These are phyloP conservation scores for Fusarium sp. DNA, from an alignment of 2,329 filamentous ascomycete species.

Conservation along the genomic window DNA sequence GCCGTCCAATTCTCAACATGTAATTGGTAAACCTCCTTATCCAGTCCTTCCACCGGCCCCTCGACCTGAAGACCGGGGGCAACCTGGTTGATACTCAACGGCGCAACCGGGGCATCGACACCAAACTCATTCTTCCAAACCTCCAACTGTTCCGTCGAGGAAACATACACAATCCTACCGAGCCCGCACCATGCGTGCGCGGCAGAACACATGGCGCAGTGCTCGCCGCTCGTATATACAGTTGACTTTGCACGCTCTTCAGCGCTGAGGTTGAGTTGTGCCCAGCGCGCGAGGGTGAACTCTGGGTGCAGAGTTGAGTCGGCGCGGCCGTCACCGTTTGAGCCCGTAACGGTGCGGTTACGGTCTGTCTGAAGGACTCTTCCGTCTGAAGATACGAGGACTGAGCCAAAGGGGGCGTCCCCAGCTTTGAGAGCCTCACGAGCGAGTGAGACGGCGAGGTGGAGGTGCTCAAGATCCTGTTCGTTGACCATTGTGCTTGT, in stretches of 20 bases:
- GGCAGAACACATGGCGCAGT: conserved; percentile 57
- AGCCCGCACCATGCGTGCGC: conserved; percentile 55
- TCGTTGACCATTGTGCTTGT: conserved; percentile 26
- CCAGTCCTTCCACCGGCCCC: conserved; percentile 51
- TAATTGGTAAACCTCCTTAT: conserved; percentile 50
- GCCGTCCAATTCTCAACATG: conserved; percentile 46
- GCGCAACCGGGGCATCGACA: conserved; percentile 37
- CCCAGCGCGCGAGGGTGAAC: conserved; percentile 56
- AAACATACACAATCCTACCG: conserved; percentile 54
- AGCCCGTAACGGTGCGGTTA: conserved; percentile 54
- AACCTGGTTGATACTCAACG: conserved; percentile 51
- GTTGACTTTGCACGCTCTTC: conserved; percentile 57
- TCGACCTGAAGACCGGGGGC: conserved; percentile 49
- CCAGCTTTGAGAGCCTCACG: conserved; percentile 56
- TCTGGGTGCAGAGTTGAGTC: conserved; percentile 56
- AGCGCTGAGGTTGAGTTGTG: conserved; percentile 54
- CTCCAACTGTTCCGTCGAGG: conserved; percentile 50
- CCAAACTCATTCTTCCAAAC: conserved; percentile 52
- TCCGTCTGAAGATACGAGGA: conserved; percentile 51
- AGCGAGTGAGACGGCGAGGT: conserved; percentile 51
- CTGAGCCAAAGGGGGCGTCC: conserved; percentile 56
- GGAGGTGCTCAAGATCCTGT: conserved; percentile 30
- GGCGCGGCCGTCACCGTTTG: conserved; percentile 42
- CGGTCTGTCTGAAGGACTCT: conserved; percentile 52
- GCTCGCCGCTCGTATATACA: conserved; percentile 57